Evolutionary conservation across 768 basidiomycete genomes (phyloP).

Genomic region (Udeniomyces megalosporus): DNA sequence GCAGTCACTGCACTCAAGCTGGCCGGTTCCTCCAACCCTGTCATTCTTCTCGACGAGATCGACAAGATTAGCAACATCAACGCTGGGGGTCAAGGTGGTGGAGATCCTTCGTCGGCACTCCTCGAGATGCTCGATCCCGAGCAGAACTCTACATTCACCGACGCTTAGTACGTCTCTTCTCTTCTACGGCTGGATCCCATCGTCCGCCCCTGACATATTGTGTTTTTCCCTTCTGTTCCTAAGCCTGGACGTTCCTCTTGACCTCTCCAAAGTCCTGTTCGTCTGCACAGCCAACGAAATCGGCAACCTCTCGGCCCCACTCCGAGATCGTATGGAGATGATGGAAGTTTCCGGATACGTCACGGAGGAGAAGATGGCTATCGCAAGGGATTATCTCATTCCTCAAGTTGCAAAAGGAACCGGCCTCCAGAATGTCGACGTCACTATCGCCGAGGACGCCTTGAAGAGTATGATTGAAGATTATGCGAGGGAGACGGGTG

Average conservation of each 20-base stretch:
- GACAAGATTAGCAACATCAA: conserved; percentile 60
- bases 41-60: conserved; percentile 87
- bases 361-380: conserved; percentile 76
- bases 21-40: conserved; percentile 81
- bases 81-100: conserved; percentile 26
- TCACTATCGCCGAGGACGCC: conserved; percentile 54
- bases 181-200: neutral
- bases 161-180: conserved; percentile 63
- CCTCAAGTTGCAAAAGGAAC: conserved; percentile 86
- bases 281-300: conserved; percentile 95
- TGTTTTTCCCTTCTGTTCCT: neutral
- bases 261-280: conserved; percentile 87
- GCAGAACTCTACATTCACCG: conserved; percentile 84
- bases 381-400: conserved; percentile 70
- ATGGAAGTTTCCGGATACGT: conserved; percentile 90
- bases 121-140: conserved; percentile 90
- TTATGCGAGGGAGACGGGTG: conserved; percentile 93
- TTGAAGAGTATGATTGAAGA: conserved; percentile 86
- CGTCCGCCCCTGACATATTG: neutral
- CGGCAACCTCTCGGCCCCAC: conserved; percentile 81
- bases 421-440: conserved; percentile 70
- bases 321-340: conserved; percentile 92
- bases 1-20: conserved; percentile 87
- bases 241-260: conserved; percentile 92
- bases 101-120: conserved; percentile 78